Percentiles rank a stretch among this genome's conserved stretches.
Evolutionary conservation across 768 basidiomycete species (phyloP).

Genomic region (Mycena polygramma): DNA sequence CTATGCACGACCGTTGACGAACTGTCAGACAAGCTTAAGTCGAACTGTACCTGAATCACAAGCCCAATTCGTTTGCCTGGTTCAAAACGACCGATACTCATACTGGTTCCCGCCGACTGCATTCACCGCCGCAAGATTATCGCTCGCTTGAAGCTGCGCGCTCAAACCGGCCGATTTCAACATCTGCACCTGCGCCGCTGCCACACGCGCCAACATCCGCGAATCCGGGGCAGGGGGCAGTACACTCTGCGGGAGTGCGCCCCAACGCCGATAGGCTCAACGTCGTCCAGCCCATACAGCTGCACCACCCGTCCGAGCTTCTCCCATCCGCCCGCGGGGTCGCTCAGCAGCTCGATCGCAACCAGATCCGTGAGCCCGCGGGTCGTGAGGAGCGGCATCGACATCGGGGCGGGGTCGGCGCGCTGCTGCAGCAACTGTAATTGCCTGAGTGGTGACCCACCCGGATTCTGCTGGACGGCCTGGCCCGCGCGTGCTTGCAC

Average conservation of each 20-base stretch:
- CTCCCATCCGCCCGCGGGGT: neutral
- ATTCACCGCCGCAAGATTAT: neutral
- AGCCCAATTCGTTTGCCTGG: no score
- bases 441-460: no score
- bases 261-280: neutral
- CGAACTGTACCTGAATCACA: no score
- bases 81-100: no score
- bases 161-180: no score
- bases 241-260: neutral
- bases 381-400: neutral
- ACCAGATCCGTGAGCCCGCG: neutral
- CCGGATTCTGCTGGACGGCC: no score
- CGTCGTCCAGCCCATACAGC: neutral
- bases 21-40: no score
- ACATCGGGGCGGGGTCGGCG: no score
- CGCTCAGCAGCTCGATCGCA: neutral
- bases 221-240: neutral
- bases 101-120: neutral
- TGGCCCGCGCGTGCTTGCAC: conserved; percentile 16
- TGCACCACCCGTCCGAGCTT: neutral
- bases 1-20: no score
- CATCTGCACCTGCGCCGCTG: neutral
- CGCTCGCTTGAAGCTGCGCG: neutral
- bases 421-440: no score
- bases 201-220: neutral